Evolutionary conservation across 306 rosid species (phyloP).

Genomic region (Macrotyloma uniflorum): DNA sequence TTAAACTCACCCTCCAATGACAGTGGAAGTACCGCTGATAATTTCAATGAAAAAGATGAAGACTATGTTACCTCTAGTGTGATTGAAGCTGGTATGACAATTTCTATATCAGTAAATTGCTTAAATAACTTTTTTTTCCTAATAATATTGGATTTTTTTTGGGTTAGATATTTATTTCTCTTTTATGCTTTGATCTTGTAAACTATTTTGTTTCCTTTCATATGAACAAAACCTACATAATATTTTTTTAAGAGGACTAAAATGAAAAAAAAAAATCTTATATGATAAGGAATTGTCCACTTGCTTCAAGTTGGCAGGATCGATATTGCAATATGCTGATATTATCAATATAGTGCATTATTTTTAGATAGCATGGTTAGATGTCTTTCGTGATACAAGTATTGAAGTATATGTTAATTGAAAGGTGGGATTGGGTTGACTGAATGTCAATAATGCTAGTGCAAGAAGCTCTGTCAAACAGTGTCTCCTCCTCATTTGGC

Average conservation of each 20-base stretch:
- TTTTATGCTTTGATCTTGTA: not conserved
- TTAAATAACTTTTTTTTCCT: not conserved
- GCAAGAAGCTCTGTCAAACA: conserved; percentile 35
- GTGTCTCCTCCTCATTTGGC: conserved; percentile 14
- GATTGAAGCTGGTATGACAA: conserved; percentile 78
- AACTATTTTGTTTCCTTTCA: not conserved
- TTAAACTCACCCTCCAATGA: conserved; percentile 76
- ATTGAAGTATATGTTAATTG: not conserved
- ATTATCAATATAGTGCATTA: not conserved
- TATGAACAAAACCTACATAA: too few relatives aligned
- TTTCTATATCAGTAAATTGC: not conserved
- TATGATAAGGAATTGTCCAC: not conserved
- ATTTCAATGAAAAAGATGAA: conserved; percentile 83
- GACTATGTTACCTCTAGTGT: conserved; percentile 88
- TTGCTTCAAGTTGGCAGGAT: not conserved
- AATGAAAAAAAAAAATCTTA: not conserved
- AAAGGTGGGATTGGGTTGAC: not conserved
- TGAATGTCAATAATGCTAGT: conserved; percentile 29
- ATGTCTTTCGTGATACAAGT: not conserved
- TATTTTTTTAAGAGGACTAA: too few relatives aligned
- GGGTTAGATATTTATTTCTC: not conserved
- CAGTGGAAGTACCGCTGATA: conserved; percentile 77
- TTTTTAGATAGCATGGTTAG: not conserved
- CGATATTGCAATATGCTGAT: not conserved
- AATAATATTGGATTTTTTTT: too few relatives aligned